These are phyloP conservation scores for Triadica sebifera DNA, from an alignment of 345 rosid species.

Conservation along the genomic window DNA sequence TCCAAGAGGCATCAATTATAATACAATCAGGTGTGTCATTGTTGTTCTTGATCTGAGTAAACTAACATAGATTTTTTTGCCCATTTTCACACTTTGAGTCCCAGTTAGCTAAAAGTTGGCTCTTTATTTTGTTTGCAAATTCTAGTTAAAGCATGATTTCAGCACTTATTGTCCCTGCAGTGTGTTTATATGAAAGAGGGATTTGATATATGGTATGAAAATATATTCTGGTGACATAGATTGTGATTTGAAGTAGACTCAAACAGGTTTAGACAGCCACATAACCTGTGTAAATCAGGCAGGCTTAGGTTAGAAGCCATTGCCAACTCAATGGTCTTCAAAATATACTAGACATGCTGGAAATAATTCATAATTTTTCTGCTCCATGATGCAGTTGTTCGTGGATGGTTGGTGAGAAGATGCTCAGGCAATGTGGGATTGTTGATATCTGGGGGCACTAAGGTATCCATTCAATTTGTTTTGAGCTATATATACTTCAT, in stretches of 20 bases:
- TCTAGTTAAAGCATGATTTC: constrained; percentile 10
- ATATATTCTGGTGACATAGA: not conserved
- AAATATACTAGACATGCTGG: not conserved
- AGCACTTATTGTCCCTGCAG: not conserved
- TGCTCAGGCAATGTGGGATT: constrained; percentile 78
- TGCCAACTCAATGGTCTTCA: not conserved
- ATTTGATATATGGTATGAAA: not conserved
- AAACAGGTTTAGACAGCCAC: not conserved
- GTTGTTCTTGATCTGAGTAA: not conserved
- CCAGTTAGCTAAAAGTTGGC: not conserved
- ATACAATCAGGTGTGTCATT: constrained; percentile 70
- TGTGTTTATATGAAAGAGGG: not conserved
- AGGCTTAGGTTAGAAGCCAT: not conserved
- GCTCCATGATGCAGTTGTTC: constrained; percentile 55
- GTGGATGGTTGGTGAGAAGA: constrained; percentile 95
- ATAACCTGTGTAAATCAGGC: not conserved
- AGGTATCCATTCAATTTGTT: constrained; percentile 41
- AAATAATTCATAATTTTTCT: not conserved
- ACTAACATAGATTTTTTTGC: not conserved
- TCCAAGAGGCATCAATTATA: constrained; percentile 52
- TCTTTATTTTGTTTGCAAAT: not conserved
- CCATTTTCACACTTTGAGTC: constrained; percentile 14
- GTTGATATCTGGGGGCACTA: constrained; percentile 45
- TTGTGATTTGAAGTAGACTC: not conserved
- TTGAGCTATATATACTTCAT: not conserved